Conservation (phyloP, 2,329 filamentous ascomycete species). For the Ploettnerulaceae sp. region DNA sequence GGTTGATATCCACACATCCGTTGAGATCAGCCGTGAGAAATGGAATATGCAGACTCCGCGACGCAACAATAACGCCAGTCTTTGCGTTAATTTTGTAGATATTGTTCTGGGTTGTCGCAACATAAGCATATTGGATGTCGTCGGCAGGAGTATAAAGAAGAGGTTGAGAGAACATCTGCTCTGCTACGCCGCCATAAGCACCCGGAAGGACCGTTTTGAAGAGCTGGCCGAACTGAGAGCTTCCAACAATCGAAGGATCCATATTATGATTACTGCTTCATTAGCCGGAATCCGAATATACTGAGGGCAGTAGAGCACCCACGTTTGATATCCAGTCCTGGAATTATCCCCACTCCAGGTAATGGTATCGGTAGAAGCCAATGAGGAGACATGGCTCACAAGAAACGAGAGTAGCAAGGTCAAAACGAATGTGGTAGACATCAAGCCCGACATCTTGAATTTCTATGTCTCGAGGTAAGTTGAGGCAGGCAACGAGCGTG, state of each 20-base stretch:
- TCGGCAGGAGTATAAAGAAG: conserved; percentile 48
- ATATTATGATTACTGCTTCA: conserved; percentile 51
- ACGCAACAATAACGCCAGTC: conserved; percentile 46
- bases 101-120: conserved; percentile 54
- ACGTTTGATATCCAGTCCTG: conserved; percentile 49
- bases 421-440: conserved; percentile 22
- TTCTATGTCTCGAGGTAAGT: neutral
- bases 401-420: conserved; percentile 22
- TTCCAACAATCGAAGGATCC: conserved; percentile 53
- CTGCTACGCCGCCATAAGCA: conserved; percentile 43
- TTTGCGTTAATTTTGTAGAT: conserved; percentile 52
- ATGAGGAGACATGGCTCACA: conserved; percentile 19
- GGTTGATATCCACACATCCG: conserved; percentile 45
- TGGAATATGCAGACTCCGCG: conserved; percentile 44
- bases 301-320: conserved; percentile 23
- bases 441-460: conserved; percentile 13
- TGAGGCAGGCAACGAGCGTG: conserved; percentile 1
- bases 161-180: conserved; percentile 50
- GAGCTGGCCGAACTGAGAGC: conserved; percentile 49
- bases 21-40: conserved; percentile 43
- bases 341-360: conserved; percentile 56
- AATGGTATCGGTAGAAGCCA: conserved; percentile 38
- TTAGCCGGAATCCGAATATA: conserved; percentile 11
- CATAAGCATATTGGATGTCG: conserved; percentile 48
- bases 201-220: conserved; percentile 50